Evolutionary conservation across 192 early-diverging fungal genomes (phyloP).

Genomic region (Gaertneriomyces semiglobifer): DNA sequence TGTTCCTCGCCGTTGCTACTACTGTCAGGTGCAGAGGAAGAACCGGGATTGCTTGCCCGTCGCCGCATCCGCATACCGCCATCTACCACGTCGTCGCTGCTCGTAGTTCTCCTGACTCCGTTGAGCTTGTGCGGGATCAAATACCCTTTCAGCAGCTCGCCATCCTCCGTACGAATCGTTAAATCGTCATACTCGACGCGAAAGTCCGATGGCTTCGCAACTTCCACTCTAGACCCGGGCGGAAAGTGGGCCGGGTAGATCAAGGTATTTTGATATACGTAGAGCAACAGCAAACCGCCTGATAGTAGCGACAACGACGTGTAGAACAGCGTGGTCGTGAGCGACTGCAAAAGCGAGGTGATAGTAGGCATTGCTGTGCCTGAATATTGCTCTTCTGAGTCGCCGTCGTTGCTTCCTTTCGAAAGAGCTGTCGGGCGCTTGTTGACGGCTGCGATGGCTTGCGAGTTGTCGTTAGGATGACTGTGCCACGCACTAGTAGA

Average conservation of each 20-base stretch:
- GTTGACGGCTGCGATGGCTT: too few relatives aligned
- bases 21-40: not conserved
- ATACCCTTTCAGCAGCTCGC: slow-evolving; percentile 74
- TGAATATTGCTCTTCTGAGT: too few relatives aligned
- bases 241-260: slow-evolving; percentile 42
- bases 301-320: not conserved
- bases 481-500: too few relatives aligned
- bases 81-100: not conserved
- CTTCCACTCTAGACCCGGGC: slow-evolving; percentile 40
- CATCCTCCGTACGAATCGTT: slow-evolving; percentile 73
- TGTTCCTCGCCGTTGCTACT: slow-evolving; percentile 14
- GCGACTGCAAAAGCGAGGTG: too few relatives aligned
- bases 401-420: too few relatives aligned
- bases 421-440: too few relatives aligned
- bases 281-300: slow-evolving; percentile 29
- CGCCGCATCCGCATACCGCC: slow-evolving; percentile 5
- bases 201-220: slow-evolving; percentile 43
- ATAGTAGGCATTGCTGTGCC: too few relatives aligned
- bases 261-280: slow-evolving; percentile 32
- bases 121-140: slow-evolving; percentile 46
- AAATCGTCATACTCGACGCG: slow-evolving; percentile 62
- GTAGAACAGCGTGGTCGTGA: not conserved
- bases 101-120: not conserved
- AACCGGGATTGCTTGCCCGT: not conserved
- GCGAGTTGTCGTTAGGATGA: too few relatives aligned